These are phyloP conservation scores for Farysia itapuensis DNA, from an alignment of 1,284 basidiomycete genomes.

Conservation along the genomic window DNA sequence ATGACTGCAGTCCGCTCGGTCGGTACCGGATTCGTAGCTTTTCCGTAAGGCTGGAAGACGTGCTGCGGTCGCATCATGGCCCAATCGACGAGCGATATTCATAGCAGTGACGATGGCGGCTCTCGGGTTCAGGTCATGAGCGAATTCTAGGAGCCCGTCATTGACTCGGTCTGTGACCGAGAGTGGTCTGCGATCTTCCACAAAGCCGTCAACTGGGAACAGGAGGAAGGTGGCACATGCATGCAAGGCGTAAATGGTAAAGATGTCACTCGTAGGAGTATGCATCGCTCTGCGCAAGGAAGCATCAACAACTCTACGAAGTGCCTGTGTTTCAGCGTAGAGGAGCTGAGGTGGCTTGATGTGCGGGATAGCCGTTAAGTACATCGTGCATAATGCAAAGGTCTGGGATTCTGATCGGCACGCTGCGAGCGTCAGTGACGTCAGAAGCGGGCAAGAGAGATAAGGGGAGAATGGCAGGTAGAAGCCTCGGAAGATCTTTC, in stretches of 20 bases:
- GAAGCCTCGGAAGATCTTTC: slow-evolving; percentile 20
- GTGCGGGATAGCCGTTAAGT: slow-evolving; percentile 21
- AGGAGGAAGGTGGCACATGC: slow-evolving; percentile 26
- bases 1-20: slow-evolving; percentile 4
- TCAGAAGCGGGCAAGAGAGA: slow-evolving; percentile 21
- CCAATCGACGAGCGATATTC: slow-evolving; percentile 14
- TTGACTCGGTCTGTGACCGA: slow-evolving; percentile 17
- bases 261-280: slow-evolving; percentile 10
- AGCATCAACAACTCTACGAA: slow-evolving; percentile 22
- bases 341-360: slow-evolving; percentile 10
- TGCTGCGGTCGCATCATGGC: slow-evolving; percentile 13
- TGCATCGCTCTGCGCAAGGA: slow-evolving; percentile 22
- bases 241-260: slow-evolving; percentile 32
- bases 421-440: slow-evolving; percentile 10
- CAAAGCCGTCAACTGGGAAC: slow-evolving; percentile 22
- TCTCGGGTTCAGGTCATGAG: slow-evolving; percentile 24
- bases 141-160: slow-evolving; percentile 24
- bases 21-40: slow-evolving; percentile 4
- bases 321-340: slow-evolving; percentile 1
- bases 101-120: slow-evolving; percentile 29
- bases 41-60: slow-evolving; percentile 17
- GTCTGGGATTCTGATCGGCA: slow-evolving; percentile 15
- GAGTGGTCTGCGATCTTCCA: slow-evolving; percentile 8
- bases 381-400: slow-evolving; percentile 25
- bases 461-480: slow-evolving; percentile 26